A percentile compares a stretch with the other conserved stretches of the same genome.
phyloP scores from a whole-genome alignment of 176 grass and related monocot genomes.

The Carex myosuroides region DNA sequence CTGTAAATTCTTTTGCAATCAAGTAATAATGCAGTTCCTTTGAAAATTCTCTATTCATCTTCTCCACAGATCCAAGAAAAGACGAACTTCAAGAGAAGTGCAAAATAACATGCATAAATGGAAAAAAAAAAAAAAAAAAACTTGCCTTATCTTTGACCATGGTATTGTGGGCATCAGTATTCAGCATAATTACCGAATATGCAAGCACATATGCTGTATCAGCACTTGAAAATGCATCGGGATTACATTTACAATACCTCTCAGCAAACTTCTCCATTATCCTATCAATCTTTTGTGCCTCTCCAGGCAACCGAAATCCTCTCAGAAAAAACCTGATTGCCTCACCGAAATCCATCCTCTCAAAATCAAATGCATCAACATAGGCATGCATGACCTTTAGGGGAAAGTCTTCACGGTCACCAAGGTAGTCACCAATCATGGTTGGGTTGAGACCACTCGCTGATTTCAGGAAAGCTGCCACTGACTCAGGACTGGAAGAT shows the following conservation, averaged over 20 bases:
- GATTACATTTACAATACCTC: constrained; percentile 90
- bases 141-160: constrained; percentile 94
- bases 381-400: constrained; percentile 99
- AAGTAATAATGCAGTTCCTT: not conserved
- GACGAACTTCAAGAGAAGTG: not conserved
- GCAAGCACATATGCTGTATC: constrained; percentile 97
- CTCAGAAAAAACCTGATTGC: constrained; percentile 87
- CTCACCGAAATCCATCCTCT: constrained; percentile 86
- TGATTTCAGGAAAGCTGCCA: constrained; percentile 76
- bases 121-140: constrained; percentile 7
- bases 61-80: not conserved
- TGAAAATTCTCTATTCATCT: not conserved
- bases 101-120: not conserved
- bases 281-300: constrained; percentile 98
- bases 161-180: constrained; percentile 90
- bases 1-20: not conserved
- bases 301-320: constrained; percentile 90
- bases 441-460: constrained; percentile 72
- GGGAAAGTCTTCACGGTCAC: constrained; percentile 86
- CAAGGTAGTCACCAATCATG: constrained; percentile 91
- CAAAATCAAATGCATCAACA: constrained; percentile 80
- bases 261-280: constrained; percentile 99
- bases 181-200: constrained; percentile 96
- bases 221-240: constrained; percentile 83
- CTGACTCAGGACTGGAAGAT: constrained; percentile 58